A percentile compares a stretch with the other conserved stretches of the same genome.
Conservation (phyloP, 1,284 basidiomycete genomes). For the Apiotrichum veenhuisii region DNA sequence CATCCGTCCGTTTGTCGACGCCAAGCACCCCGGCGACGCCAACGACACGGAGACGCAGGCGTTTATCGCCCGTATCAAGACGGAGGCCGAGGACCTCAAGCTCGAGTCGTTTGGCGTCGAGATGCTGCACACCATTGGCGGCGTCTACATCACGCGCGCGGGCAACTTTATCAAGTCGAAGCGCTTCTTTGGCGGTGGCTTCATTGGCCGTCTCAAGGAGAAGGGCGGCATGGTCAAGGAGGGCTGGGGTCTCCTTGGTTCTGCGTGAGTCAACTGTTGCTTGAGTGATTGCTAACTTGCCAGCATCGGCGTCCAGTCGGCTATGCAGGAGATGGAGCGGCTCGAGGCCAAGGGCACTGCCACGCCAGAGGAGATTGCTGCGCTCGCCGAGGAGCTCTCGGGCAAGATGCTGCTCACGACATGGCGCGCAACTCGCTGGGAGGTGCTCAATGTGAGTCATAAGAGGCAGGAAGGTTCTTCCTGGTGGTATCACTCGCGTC, state of each 20-base stretch:
- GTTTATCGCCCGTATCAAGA: slow-evolving; percentile 72
- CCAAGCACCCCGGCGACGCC: slow-evolving; percentile 77
- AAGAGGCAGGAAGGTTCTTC: no score
- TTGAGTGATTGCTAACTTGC: neutral
- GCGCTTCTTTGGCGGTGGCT: slow-evolving; percentile 75
- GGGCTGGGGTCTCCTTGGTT: slow-evolving; percentile 87
- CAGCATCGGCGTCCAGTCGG: slow-evolving; percentile 64
- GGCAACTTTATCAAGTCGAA: slow-evolving; percentile 86
- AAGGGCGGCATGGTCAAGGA: slow-evolving; percentile 89
- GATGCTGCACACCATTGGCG: slow-evolving; percentile 71
- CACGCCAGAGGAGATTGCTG: slow-evolving; percentile 74
- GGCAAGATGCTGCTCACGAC: slow-evolving; percentile 94
- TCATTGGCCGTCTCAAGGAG: slow-evolving; percentile 92
- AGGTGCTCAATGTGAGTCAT: slow-evolving; percentile 76
- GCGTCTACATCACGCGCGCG: slow-evolving; percentile 88
- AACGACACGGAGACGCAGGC: slow-evolving; percentile 76
- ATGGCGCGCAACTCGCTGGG: slow-evolving; percentile 89
- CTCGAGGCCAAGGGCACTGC: slow-evolving; percentile 80
- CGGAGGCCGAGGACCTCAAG: slow-evolving; percentile 94
- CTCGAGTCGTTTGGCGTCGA: slow-evolving; percentile 97
- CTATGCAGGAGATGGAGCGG: slow-evolving; percentile 81
- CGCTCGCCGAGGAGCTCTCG: slow-evolving; percentile 89
- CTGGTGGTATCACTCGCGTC: neutral
- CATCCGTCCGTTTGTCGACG: slow-evolving; percentile 81
- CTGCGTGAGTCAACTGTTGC: slow-evolving; percentile 56